Evolutionary conservation across 2,329 filamentous ascomycete species (phyloP).

Genomic region (Ophiostoma ulmi): DNA sequence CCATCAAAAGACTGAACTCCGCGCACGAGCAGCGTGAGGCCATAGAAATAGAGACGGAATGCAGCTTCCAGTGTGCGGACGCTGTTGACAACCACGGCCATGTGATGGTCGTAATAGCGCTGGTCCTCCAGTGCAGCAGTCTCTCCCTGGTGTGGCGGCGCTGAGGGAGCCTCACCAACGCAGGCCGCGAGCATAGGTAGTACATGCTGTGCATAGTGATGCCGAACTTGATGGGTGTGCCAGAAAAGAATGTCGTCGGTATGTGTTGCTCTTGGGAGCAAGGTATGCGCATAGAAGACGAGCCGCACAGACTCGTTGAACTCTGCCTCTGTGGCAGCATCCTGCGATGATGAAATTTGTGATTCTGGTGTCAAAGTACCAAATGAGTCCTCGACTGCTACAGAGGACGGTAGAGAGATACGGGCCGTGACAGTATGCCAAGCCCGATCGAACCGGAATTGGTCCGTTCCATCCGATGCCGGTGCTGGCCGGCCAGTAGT

Average conservation of each 20-base stretch:
- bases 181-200: conserved; percentile 51
- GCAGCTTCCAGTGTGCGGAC: conserved; percentile 57
- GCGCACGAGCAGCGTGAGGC: conserved; percentile 48
- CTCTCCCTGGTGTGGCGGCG: conserved; percentile 2
- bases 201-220: conserved; percentile 57
- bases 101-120: conserved; percentile 26
- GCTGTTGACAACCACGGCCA: conserved; percentile 45
- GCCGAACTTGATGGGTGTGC: conserved; percentile 57
- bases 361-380: conserved; percentile 43
- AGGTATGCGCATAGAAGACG: conserved; percentile 45
- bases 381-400: conserved; percentile 51
- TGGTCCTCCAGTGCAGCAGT: conserved; percentile 13
- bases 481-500: neutral
- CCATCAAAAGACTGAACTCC: conserved; percentile 38
- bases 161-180: conserved; percentile 21
- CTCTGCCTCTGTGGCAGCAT: conserved; percentile 27
- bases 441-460: conserved; percentile 55
- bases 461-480: conserved; percentile 37
- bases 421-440: conserved; percentile 58
- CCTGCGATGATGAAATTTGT: neutral
- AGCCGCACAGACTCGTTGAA: conserved; percentile 52
- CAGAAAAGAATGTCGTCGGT: conserved; percentile 55
- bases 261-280: conserved; percentile 46
- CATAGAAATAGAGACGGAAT: conserved; percentile 53
- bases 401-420: conserved; percentile 53